Percentiles rank a stretch among this genome's conserved stretches.
These are phyloP conservation scores for Penicillium antarcticum DNA, from an alignment of 495 filamentous ascomycete genomes.

Conservation along the genomic window DNA sequence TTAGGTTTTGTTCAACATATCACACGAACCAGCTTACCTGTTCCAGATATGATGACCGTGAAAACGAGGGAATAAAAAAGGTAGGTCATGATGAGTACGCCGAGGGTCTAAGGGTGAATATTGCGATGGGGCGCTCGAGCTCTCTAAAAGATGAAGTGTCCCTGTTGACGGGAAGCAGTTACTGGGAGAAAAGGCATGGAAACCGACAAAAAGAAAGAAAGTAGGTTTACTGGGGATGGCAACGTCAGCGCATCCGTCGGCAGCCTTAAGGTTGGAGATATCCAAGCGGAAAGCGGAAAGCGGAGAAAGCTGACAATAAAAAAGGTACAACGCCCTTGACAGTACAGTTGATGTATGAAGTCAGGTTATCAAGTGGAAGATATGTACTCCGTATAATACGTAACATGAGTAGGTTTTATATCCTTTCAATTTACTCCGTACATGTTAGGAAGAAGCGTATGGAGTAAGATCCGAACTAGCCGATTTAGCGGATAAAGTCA, in stretches of 20 bases:
- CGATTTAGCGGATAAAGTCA: background rate
- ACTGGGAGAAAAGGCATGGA: background rate
- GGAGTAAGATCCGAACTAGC: too few species aligned
- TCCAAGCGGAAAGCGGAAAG: background rate
- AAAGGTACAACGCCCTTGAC: background rate
- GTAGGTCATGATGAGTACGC: constrained; percentile 49
- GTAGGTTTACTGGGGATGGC: background rate
- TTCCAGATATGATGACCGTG: constrained; percentile 57
- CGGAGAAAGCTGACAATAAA: background rate
- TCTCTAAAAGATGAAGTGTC: background rate
- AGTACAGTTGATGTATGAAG: too few species aligned
- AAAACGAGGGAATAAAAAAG: constrained; percentile 77
- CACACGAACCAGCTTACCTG: constrained; percentile 41
- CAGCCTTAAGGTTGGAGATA: background rate
- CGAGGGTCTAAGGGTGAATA: background rate
- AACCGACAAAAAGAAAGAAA: background rate
- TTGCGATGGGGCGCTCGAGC: background rate
- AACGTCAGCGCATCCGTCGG: constrained; percentile 5
- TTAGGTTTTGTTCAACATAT: constrained; percentile 7
- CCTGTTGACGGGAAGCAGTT: background rate
- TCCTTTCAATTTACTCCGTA: too few species aligned
- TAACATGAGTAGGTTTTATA: too few species aligned
- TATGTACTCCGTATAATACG: too few species aligned
- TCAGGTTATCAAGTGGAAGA: too few species aligned
- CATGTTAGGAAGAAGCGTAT: too few species aligned